Percentiles rank a stretch among this genome's conserved stretches.
Evolutionary conservation across 2,329 filamentous ascomycete species (phyloP).

Genomic region (Pseudogymnoascus sp.): DNA sequence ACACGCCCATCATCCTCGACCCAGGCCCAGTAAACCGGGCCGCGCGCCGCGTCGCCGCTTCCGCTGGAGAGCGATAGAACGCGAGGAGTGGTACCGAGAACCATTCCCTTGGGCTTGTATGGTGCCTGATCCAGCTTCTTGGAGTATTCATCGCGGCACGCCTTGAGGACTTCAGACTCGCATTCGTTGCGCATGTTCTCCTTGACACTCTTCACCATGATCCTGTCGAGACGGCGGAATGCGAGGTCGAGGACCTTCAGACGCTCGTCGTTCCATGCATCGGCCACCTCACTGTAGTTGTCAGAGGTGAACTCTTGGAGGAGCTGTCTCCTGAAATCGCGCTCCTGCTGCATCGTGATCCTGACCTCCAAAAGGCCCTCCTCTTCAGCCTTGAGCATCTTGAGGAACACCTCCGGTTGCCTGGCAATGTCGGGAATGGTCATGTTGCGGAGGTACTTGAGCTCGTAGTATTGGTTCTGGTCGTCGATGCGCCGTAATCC

Average conservation of each 20-base stretch:
- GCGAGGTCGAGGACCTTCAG: conserved; percentile 77
- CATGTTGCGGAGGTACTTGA: conserved; percentile 92
- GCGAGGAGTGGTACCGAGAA: conserved; percentile 77
- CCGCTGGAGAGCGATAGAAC: conserved; percentile 85
- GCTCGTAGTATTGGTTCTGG: conserved; percentile 91
- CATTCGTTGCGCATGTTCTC: conserved; percentile 90
- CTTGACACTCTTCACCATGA: conserved; percentile 88
- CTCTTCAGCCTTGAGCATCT: conserved; percentile 95
- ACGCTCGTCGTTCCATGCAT: conserved; percentile 87
- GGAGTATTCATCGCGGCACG: conserved; percentile 81
- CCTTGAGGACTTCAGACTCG: conserved; percentile 82
- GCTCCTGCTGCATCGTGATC: conserved; percentile 66
- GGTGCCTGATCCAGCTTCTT: conserved; percentile 90
- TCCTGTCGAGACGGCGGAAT: conserved; percentile 69
- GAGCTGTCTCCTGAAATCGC: conserved; percentile 67
- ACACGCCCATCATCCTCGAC: conserved; percentile 88
- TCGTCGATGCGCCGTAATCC: conserved; percentile 90
- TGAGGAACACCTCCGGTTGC: conserved; percentile 81
- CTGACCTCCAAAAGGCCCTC: conserved; percentile 85
- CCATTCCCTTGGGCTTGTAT: conserved; percentile 89
- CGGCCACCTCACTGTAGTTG: conserved; percentile 88
- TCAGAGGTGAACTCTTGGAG: conserved; percentile 84
- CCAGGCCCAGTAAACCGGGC: conserved; percentile 80
- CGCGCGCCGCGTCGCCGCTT: conserved; percentile 58
- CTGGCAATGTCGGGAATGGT: conserved; percentile 72